These are phyloP conservation scores for Sphagnum magellanicum DNA, from an alignment of 228 moss, liverwort and hornwort species.

Conservation along the genomic window DNA sequence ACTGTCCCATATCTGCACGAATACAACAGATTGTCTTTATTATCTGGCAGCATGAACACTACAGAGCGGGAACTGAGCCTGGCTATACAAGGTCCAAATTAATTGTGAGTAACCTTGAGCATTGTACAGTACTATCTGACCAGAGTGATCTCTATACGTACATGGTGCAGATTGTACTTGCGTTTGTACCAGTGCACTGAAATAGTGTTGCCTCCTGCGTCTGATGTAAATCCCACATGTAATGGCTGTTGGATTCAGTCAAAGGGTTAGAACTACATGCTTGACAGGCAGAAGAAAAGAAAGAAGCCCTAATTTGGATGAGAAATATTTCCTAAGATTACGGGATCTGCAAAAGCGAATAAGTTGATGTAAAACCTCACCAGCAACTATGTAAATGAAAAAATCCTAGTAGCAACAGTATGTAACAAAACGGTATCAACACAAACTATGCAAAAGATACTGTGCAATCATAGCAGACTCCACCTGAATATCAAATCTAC, in stretches of 20 bases:
- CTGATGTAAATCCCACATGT: slow-evolving; percentile 57
- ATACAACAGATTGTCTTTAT: too few relatives aligned
- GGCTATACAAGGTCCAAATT: background rate
- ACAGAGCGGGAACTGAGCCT: background rate
- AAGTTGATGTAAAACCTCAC: background rate
- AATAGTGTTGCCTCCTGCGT: slow-evolving; percentile 50
- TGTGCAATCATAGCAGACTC: background rate
- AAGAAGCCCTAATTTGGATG: too few relatives aligned
- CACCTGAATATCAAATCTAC: background rate
- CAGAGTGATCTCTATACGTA: slow-evolving; percentile 10
- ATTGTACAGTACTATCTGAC: too few relatives aligned
- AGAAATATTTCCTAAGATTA: too few relatives aligned
- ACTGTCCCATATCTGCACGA: slow-evolving; percentile 50
- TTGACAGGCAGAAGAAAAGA: too few relatives aligned
- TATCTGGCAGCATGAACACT: background rate
- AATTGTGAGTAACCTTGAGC: background rate
- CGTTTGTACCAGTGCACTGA: slow-evolving; percentile 46
- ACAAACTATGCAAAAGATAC: too few relatives aligned
- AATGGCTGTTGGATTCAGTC: slow-evolving; percentile 29
- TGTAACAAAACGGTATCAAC: too few relatives aligned
- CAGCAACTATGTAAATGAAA: too few relatives aligned
- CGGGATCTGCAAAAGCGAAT: too few relatives aligned
- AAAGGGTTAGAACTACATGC: background rate
- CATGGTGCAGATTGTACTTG: slow-evolving; percentile 59
- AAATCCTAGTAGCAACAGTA: too few relatives aligned